Base-by-base conservation (phyloP, 1,284 basidiomycete species). In the Ganoderma resinaceum region DNA sequence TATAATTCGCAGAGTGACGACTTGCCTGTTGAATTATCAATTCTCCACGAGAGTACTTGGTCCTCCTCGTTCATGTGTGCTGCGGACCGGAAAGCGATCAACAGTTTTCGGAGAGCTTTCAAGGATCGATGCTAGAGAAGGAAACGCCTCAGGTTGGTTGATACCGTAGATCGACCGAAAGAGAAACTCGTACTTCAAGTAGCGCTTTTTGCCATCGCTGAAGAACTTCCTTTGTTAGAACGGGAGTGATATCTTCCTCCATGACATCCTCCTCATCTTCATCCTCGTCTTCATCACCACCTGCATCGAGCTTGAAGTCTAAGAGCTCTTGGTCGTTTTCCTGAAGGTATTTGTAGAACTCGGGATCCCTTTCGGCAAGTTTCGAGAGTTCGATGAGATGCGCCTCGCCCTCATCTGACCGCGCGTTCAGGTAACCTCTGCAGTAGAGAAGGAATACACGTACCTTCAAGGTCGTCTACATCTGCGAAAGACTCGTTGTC, bases 331-430 rank as follows among this genome's bases (percentile, higher is more conserved):
- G 84, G 81, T 99, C 97, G 78, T 99, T 97, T 81, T 99, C 95
- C 82, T 98, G 92, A 8, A 99, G 86, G 78, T 98, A 99, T 81
- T 98, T 96, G 91, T 91, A 99, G 83, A 99, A 99, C 76, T 98
- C 97, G 23, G 97, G 97, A 79, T 99, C 98, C 80, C 95, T 97
- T 80, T 97, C 93, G 16, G 94, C 94, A 49, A 99, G 87, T 76
- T 95, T 92, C 61, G 94, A 92, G n/a, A 99, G 88, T 66, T 98
- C 93, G 59, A 89, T 80, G 59, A 94, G 82, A 81, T 97, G 96
- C 9, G 83, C 80, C 76, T 85, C 82, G 67, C 91, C 94, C 77
- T 95, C 87, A 66, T 91, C 93, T 88, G 74, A 12, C 29, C 67
- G 61, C 20, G 31, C 4, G 18, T 62, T 46, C 31, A 11, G 7